Base-by-base conservation (phyloP, 805 yeast species). In the Ogataea wickerhamii region DNA sequence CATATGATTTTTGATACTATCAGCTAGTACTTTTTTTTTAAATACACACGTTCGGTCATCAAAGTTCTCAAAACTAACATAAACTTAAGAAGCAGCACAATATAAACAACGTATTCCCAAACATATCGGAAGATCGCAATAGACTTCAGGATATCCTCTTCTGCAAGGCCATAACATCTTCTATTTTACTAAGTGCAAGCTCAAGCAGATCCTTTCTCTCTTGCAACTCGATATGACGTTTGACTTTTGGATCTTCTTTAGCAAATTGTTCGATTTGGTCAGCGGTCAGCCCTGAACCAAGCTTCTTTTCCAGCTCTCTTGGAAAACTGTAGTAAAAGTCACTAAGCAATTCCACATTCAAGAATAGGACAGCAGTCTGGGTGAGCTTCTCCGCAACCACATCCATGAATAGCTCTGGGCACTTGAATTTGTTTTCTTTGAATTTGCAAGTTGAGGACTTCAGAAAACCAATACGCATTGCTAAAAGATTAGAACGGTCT, bases 291-390 rank as follows among this genome's bases (percentile, higher is more conserved):
- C 72, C 71, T 43, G 71, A 68, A 34, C 81, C 80, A 39, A 93
- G 73, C 47, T 79, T 78, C 36, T 70, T 70, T 59, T 93, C 99
- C 45, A 93, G 70, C 61, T 88, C 97, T 42, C 98, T 74, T 2
- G 99, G 98, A 63, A 93, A 91, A 51, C 88, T 87, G 61, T 94
- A 93, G 58, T 91, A 94, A 56, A 93, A 93, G 62, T 94, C 98
- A 49, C 95, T 84, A 45, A 93, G 68, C 39, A 93, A 68, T 62
- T 93, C 99, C 39, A 94, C 98, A 56, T 93, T 93, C 57, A 93
- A 66, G 53, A 93, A 93, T 44, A 93, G 63, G 3, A 93, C 93
- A 0, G 98, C 93, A 0, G 98, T 93, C 10, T 91, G 83, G 0
- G 97, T 87, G 18, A 93, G 67, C 61, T 93, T 93, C 45, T 87